These are phyloP conservation scores for Solanum sitiens DNA, from an alignment of 257 asterid species.

Conservation along the genomic window DNA sequence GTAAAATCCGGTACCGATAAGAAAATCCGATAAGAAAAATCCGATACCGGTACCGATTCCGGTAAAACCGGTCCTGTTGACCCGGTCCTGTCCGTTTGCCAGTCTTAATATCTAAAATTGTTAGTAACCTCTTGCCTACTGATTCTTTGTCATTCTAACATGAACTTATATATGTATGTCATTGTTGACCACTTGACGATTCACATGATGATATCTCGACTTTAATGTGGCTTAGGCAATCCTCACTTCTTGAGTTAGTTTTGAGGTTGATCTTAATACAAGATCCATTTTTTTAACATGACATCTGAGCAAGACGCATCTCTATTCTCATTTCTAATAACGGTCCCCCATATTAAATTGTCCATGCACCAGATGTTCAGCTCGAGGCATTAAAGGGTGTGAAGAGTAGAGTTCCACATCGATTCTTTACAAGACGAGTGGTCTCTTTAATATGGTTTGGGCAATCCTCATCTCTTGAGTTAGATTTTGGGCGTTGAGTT, in stretches of 20 bases:
- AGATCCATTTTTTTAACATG: not conserved
- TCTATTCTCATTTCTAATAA: not conserved
- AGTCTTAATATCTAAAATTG: not conserved
- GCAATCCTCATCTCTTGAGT: not conserved
- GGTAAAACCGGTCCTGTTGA: too few species aligned
- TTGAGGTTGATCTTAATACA: not conserved
- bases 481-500: too few species aligned
- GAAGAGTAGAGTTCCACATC: not conserved
- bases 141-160: not conserved
- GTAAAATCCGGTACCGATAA: too few species aligned
- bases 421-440: not conserved
- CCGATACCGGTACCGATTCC: too few species aligned
- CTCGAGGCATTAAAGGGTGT: not conserved
- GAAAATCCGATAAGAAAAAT: too few species aligned
- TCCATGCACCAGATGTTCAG: not conserved
- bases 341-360: not conserved
- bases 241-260: not conserved
- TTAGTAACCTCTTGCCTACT: not conserved
- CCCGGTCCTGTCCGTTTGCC: too few species aligned
- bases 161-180: not conserved
- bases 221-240: not conserved
- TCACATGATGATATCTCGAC: not conserved
- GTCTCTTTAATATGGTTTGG: not conserved
- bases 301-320: not conserved
- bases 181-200: not conserved